Percentiles rank a stretch among this genome's conserved stretches.
Conservation (phyloP, 2,329 filamentous ascomycete species). For the Neofusicoccum laricinum region DNA sequence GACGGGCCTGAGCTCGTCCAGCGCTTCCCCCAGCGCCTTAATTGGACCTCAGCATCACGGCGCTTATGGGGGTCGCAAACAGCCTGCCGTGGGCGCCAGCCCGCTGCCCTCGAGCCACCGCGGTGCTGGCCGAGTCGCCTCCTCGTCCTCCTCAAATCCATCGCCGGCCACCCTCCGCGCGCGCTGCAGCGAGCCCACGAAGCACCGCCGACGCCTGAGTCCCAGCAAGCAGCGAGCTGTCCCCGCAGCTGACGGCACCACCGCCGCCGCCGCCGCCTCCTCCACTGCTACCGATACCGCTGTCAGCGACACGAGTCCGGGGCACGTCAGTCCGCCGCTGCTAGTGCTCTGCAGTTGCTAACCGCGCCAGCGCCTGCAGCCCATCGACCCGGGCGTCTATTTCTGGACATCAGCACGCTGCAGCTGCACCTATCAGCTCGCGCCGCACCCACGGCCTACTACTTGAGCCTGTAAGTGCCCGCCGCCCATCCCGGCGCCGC, state of each 20-base stretch:
- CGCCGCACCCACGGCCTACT: neutral
- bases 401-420: constrained; percentile 11
- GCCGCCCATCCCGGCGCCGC: neutral
- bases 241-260: neutral
- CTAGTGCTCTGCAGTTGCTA: neutral
- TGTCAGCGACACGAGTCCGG: constrained; percentile 2
- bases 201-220: neutral
- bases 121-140: neutral
- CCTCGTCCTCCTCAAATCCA: neutral
- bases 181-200: neutral
- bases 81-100: neutral
- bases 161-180: neutral
- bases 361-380: constrained; percentile 1
- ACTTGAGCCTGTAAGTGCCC: constrained; percentile 17
- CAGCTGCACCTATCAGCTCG: constrained; percentile 13
- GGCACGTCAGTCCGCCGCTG: neutral
- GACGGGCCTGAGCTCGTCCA: neutral
- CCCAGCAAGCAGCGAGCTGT: neutral
- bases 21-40: neutral
- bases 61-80: neutral
- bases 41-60: neutral
- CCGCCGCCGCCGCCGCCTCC: neutral
- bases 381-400: constrained; percentile 14
- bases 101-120: neutral
- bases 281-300: neutral